Evolutionary conservation across 2,329 filamentous ascomycete genomes (phyloP).

Genomic region (Mycosphaerella sp.): DNA sequence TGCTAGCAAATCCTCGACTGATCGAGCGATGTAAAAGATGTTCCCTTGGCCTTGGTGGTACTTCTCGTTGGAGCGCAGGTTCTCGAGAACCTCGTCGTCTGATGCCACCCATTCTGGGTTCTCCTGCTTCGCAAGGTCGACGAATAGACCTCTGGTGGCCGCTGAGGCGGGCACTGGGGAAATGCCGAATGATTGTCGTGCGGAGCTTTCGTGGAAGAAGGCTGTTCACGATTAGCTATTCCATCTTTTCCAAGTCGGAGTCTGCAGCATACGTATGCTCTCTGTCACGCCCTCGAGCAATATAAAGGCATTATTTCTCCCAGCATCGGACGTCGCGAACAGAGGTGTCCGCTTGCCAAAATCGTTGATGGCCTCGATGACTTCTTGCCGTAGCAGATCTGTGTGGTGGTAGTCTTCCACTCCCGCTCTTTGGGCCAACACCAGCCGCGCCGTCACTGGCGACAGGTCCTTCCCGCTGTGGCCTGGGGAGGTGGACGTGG

Average conservation of each 20-base stretch:
- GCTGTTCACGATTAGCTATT: neutral
- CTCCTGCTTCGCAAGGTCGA: conserved; percentile 29
- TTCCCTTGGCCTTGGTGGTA: conserved; percentile 12
- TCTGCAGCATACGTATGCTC: conserved; percentile 15
- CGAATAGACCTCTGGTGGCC: conserved; percentile 25
- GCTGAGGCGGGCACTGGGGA: conserved; percentile 23
- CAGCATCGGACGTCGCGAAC: conserved; percentile 31
- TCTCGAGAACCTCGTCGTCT: conserved; percentile 14
- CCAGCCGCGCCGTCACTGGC: conserved; percentile 44
- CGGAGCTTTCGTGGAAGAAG: conserved; percentile 8
- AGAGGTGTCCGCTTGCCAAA: conserved; percentile 40
- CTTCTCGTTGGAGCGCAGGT: conserved; percentile 3
- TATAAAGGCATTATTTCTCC: conserved; percentile 22
- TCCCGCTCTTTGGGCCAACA: conserved; percentile 47
- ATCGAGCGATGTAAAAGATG: conserved; percentile 19
- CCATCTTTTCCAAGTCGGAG: neutral
- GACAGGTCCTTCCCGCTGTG: conserved; percentile 23
- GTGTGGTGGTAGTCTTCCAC: conserved; percentile 46
- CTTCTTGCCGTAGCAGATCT: conserved; percentile 36
- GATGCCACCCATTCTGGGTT: conserved; percentile 14
- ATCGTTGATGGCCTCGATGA: conserved; percentile 43
- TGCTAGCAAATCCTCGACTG: conserved; percentile 16
- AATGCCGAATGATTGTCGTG: conserved; percentile 24
- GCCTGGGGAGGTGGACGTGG: neutral
- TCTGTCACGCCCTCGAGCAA: conserved; percentile 26